Evolutionary conservation across 345 rosid genomes (phyloP).

Genomic region (Gossypium turneri): DNA sequence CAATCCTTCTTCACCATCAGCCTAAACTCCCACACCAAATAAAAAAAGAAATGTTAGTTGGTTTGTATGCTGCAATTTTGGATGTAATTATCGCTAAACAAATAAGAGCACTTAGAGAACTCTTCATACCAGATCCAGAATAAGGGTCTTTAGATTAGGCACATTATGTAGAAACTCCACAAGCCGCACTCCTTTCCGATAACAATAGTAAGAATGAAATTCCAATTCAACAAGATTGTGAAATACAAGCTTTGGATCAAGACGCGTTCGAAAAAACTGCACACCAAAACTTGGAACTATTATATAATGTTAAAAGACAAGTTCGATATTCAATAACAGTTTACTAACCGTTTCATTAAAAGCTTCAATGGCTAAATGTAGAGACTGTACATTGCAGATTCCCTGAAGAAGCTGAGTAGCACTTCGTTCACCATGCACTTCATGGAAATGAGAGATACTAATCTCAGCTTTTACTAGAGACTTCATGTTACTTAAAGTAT

Average conservation of each 20-base stretch:
- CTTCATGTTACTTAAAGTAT: not conserved
- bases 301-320: no score
- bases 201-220: not conserved
- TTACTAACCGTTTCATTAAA: not conserved
- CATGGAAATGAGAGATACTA: not conserved
- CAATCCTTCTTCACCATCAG: not conserved
- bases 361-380: not conserved
- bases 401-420: not conserved
- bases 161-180: not conserved
- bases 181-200: not conserved
- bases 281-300: not conserved
- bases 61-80: no score
- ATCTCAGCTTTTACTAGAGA: not conserved
- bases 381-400: not conserved
- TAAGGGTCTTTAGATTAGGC: not conserved
- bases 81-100: no score
- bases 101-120: no score
- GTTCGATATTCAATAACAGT: not conserved
- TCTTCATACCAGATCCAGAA: no score
- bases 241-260: not conserved
- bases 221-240: not conserved
- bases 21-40: not conserved
- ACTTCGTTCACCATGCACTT: not conserved
- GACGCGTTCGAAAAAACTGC: not conserved
- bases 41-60: no score